Percentiles rank a stretch among this genome's conserved stretches.
Conservation (phyloP, 352 stramenopile species). For the Globisporangium camurandrum region DNA sequence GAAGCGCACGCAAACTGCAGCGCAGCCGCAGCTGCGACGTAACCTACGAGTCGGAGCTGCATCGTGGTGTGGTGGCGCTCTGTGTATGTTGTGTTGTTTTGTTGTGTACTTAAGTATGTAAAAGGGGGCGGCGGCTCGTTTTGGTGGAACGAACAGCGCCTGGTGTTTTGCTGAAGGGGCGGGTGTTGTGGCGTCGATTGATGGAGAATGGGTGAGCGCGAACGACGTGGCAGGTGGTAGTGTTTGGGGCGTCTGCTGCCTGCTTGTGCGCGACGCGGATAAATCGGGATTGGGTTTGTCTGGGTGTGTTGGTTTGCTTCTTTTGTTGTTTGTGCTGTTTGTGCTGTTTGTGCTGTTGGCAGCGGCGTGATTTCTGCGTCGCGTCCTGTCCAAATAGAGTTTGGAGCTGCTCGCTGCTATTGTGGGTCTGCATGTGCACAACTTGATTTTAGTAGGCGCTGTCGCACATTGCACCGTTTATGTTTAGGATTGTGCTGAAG, state of each 20-base stretch:
- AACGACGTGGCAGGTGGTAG: too few relatives aligned
- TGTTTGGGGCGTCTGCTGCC: too few relatives aligned
- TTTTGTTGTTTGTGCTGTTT: background rate
- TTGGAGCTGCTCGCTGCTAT: too few relatives aligned
- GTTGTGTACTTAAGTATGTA: too few relatives aligned
- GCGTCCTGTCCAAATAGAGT: background rate
- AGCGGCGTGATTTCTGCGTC: background rate
- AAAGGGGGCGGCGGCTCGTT: too few relatives aligned
- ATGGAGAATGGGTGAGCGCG: too few relatives aligned
- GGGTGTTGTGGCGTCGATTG: background rate
- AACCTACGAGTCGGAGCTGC: slow-evolving; percentile 12
- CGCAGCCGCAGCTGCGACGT: slow-evolving; percentile 16
- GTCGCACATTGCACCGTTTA: too few relatives aligned
- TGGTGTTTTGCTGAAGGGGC: background rate
- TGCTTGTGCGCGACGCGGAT: slow-evolving; percentile 5
- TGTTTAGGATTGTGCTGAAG: too few relatives aligned
- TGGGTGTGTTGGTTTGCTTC: too few relatives aligned
- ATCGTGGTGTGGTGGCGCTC: slow-evolving; percentile 2
- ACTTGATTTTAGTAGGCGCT: too few relatives aligned
- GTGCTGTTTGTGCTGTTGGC: background rate
- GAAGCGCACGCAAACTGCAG: slow-evolving; percentile 9
- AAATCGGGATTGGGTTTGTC: slow-evolving; percentile 13
- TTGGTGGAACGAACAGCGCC: too few relatives aligned
- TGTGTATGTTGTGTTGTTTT: background rate
- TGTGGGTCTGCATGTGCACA: too few relatives aligned